Evolutionary conservation across 192 early-diverging fungal genomes (phyloP).

Genomic region (Phycomyces blakesleeanus): DNA sequence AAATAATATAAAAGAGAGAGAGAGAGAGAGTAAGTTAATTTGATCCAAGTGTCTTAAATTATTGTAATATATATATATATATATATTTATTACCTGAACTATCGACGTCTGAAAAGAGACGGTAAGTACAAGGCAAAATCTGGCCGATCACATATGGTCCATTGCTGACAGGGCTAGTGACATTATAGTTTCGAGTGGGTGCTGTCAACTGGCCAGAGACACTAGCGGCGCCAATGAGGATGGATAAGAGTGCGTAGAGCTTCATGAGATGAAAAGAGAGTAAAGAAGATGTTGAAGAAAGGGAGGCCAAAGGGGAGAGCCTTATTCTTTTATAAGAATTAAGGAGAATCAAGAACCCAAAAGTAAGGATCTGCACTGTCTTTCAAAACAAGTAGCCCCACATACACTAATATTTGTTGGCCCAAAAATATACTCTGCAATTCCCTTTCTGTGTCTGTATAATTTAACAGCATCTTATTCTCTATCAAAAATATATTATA

Average conservation of each 20-base stretch:
- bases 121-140: conserved; percentile 28
- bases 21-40: neutral
- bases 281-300: conserved; percentile 6
- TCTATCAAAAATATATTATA: no score
- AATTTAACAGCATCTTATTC: no score
- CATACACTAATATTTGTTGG: no score
- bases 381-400: no score
- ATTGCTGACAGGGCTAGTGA: conserved; percentile 28
- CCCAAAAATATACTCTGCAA: no score
- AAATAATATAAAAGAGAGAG: neutral
- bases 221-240: neutral
- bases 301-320: neutral
- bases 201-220: conserved; percentile 30
- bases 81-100: conserved; percentile 24
- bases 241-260: conserved; percentile 1
- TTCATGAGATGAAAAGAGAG: conserved; percentile 12
- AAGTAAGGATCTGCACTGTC: neutral
- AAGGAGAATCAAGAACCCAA: neutral
- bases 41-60: neutral
- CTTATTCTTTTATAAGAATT: neutral
- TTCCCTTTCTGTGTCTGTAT: no score
- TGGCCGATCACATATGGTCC: conserved; percentile 28
- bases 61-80: neutral
- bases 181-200: conserved; percentile 25
- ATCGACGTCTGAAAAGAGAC: conserved; percentile 17